Conservation (phyloP, 345 rosid genomes). For the Barbarea vulgaris region DNA sequence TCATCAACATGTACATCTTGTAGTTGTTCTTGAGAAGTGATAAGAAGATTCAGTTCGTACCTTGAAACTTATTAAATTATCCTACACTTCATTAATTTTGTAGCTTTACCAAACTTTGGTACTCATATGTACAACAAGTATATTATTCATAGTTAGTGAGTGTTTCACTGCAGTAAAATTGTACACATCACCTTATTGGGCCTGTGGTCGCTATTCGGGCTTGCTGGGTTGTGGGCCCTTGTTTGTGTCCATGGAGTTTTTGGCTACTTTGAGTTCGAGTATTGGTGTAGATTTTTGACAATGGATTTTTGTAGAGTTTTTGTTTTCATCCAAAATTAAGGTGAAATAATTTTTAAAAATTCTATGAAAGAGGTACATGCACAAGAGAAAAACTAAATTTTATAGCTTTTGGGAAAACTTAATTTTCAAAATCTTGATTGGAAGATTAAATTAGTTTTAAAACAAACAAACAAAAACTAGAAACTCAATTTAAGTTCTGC, state of each 20-base stretch:
- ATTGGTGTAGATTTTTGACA: neutral
- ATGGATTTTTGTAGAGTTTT: neutral
- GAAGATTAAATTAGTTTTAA: neutral
- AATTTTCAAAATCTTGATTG: neutral
- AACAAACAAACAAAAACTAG: neutral
- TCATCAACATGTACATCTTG: neutral
- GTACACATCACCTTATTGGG: neutral
- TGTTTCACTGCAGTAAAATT: neutral
- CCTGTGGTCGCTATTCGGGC: neutral
- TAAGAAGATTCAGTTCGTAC: neutral
- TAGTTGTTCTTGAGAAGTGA: neutral
- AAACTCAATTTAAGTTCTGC: neutral
- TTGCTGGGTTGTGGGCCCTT: neutral
- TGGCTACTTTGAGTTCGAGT: neutral
- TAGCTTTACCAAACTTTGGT: neutral
- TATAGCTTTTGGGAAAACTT: neutral
- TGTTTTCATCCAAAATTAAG: neutral
- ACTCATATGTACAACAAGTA: neutral
- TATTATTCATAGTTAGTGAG: neutral
- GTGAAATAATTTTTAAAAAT: neutral
- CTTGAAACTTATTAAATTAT: neutral
- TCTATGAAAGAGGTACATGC: neutral
- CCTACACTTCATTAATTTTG: neutral
- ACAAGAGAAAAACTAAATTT: no score
- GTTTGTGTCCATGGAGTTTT: neutral